Percentiles rank a stretch among this genome's conserved stretches.
These are phyloP conservation scores for Linderina pennispora DNA, from an alignment of 192 early-diverging fungal species.

Conservation along the genomic window DNA sequence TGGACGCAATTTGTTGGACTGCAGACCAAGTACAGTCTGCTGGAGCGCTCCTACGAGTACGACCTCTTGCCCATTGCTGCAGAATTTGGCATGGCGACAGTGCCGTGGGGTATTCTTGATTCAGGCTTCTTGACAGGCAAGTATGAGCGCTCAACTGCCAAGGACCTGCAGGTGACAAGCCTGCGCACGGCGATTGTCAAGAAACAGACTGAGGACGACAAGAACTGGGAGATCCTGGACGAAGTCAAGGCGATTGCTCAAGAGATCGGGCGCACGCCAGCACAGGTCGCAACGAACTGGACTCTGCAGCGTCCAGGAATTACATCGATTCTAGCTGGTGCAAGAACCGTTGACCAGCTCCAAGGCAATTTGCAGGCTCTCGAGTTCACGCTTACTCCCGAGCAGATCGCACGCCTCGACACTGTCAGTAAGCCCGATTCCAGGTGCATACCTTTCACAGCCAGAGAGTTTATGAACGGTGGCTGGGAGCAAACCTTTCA, in stretches of 20 bases:
- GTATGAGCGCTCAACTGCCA: slow-evolving; percentile 4
- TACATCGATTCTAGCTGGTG: slow-evolving; percentile 32
- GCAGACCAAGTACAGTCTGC: slow-evolving; percentile 26
- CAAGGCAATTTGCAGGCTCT: slow-evolving; percentile 27
- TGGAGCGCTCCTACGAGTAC: slow-evolving; percentile 42
- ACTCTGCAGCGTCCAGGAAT: slow-evolving; percentile 38
- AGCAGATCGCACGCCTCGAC: slow-evolving; percentile 31
- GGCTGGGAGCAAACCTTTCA: neutral
- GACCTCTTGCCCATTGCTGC: slow-evolving; percentile 36
- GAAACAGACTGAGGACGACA: slow-evolving; percentile 5
- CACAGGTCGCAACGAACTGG: slow-evolving; percentile 49
- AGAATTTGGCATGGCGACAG: slow-evolving; percentile 32
- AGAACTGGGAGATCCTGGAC: slow-evolving; percentile 43
- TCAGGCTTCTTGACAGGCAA: slow-evolving; percentile 49
- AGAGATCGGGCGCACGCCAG: slow-evolving; percentile 31
- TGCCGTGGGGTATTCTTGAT: slow-evolving; percentile 54
- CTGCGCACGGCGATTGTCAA: neutral
- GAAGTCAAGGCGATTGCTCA: slow-evolving; percentile 36
- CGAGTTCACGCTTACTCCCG: slow-evolving; percentile 25
- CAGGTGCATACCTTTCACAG: slow-evolving; percentile 18
- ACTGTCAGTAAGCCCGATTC: slow-evolving; percentile 19
- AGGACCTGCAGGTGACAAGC: neutral
- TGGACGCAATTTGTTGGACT: slow-evolving; percentile 39
- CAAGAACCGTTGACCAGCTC: slow-evolving; percentile 20
- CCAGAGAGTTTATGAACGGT: neutral